These are phyloP conservation scores for Fusarium devonianum DNA, from an alignment of 2,329 filamentous ascomycete species.

Conservation along the genomic window DNA sequence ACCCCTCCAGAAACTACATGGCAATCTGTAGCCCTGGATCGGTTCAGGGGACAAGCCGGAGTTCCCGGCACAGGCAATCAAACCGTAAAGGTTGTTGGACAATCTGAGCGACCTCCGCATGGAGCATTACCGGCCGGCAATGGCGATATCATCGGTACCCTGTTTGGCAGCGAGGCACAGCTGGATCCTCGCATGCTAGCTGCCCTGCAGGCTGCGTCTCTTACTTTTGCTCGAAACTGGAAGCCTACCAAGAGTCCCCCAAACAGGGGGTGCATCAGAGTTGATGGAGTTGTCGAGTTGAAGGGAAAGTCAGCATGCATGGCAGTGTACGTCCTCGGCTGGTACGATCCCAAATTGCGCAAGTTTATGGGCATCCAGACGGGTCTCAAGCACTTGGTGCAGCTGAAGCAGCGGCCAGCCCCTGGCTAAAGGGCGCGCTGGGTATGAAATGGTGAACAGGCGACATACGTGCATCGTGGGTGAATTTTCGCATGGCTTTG, in stretches of 20 bases:
- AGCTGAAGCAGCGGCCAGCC: conserved; percentile 49
- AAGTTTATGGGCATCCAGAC: conserved; percentile 53
- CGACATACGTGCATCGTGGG: conserved; percentile 3
- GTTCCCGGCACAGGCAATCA: conserved; percentile 37
- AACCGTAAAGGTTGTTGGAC: conserved; percentile 35
- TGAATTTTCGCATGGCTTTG: conserved; percentile 31
- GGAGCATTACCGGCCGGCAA: conserved; percentile 37
- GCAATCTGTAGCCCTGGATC: conserved; percentile 44
- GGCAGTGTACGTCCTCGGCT: conserved; percentile 59
- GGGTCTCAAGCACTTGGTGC: conserved; percentile 53
- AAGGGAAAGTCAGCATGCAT: conserved; percentile 55
- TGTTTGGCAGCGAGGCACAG: conserved; percentile 42
- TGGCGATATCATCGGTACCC: conserved; percentile 38
- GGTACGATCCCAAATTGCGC: conserved; percentile 64
- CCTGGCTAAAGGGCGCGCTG: conserved; percentile 32
- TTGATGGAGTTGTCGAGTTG: conserved; percentile 64
- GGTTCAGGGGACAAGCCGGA: conserved; percentile 38
- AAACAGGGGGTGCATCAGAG: conserved; percentile 58
- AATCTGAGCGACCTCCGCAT: conserved; percentile 36
- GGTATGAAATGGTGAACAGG: not conserved
- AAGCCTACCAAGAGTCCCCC: conserved; percentile 52
- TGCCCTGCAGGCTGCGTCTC: conserved; percentile 44
- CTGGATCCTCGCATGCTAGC: conserved; percentile 47
- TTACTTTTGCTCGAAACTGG: conserved; percentile 56
- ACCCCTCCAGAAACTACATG: conserved; percentile 42